Evolutionary conservation across 192 early-diverging fungal genomes (phyloP).

Genomic region (Rhizophagus sp.): DNA sequence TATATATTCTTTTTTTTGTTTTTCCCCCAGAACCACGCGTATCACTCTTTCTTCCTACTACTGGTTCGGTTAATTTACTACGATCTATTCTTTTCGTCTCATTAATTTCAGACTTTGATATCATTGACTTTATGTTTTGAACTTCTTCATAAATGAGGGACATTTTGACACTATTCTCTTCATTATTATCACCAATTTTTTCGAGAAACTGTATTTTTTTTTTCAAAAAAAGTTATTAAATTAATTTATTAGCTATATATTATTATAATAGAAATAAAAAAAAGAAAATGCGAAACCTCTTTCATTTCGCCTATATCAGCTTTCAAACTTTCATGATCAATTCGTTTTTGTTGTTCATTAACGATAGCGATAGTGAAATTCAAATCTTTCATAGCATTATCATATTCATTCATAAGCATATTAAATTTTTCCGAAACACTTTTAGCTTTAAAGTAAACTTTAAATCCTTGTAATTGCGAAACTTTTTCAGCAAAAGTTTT

Average conservation of each 20-base stretch:
- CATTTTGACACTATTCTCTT: background rate
- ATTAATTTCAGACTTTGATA: background rate
- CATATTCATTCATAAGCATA: background rate
- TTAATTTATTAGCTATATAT: background rate
- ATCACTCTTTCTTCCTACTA: background rate
- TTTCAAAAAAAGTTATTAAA: background rate
- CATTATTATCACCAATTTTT: background rate
- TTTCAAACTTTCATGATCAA: slow-evolving; percentile 6
- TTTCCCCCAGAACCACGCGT: background rate
- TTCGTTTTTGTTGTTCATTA: slow-evolving; percentile 8
- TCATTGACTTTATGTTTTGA: background rate
- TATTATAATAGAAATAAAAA: background rate
- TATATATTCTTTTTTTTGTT: slow-evolving; percentile 1
- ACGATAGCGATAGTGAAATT: slow-evolving; percentile 3
- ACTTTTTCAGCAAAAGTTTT: slow-evolving; percentile 9
- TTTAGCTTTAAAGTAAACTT: slow-evolving; percentile 4
- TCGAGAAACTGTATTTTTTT: background rate
- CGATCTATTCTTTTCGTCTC: background rate
- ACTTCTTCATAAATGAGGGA: background rate
- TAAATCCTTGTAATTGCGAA: slow-evolving; percentile 12
- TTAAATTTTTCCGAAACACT: background rate
- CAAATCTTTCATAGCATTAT: background rate
- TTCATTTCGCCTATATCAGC: slow-evolving; percentile 1
- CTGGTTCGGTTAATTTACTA: background rate
- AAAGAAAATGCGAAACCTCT: background rate